Evolutionary conservation across 2,329 filamentous ascomycete genomes (phyloP), one percentile per base, ranked within the genome.

Genomic region (Aspergillus calidoustus): DNA sequence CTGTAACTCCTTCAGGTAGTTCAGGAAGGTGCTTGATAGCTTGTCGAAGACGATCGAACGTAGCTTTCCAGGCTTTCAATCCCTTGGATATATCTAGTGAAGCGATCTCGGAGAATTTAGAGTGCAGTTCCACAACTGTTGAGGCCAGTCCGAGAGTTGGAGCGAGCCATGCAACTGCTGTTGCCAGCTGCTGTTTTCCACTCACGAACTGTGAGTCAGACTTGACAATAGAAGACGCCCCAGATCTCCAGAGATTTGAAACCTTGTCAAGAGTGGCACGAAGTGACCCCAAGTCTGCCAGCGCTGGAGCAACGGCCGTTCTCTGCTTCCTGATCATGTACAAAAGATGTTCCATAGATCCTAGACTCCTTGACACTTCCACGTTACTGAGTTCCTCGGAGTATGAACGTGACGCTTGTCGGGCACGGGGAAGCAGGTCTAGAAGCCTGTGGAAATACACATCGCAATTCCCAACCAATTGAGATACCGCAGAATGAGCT

Each of bases 291-390:
- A 80, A 46, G 1, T 73, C 69, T 30, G 64, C 69, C 19, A 77
- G 63, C 5, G 72, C 66, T 4, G 74, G 72, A 5, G 74, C 71
- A 53, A 81, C 67, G 15, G 67, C 59, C 47, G 74, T 66, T 66
- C 79, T 74, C 66, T 82, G 79, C 49, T 72, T 76, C 49, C 79
- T 69, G 47, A 75, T 68, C 34, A 78, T 63, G 59, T 89, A 84
- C 31, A 98, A 80, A 62, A 97, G 83, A 28, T 93, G 92, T 74
- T 99, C 95, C n/a, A 97, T 81, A 66, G 91, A 91, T 0, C 92
- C 92, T 53, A 91, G 85, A 73, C 92, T 93, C 71, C 93, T 86
- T 47, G 86, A 84, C 7, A 95, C 85, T 69, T 97, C 92, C 8
- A 91, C 89, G 47, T 88, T 84, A 49, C 90, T 96, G 44, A 99